Evolutionary conservation across 179 eudicot genomes (phyloP), one percentile per base, ranked within the genome.

Genomic region (Beta corolliflora): DNA sequence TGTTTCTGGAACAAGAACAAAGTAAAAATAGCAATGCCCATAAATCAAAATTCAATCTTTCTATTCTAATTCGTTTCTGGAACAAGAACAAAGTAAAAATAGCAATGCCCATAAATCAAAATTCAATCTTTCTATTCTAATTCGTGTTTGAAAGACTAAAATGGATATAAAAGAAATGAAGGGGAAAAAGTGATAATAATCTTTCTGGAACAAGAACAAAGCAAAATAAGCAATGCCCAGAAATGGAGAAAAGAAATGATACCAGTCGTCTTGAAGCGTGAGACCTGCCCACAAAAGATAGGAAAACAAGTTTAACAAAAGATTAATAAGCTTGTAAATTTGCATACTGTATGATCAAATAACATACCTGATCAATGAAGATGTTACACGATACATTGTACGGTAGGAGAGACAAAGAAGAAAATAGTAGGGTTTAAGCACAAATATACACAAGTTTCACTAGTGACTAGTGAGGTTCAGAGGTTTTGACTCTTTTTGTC

Each of bases 201-300:
- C 41, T 36, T 36, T 36, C 41, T 36, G 41, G 41, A 36, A 36
- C 41, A 36, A 36, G 0, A 36, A 36, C 41, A 36, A 36, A 36
- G 41, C 41, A 36, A 36, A 36, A 36, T 0, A 36, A 36, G 41
- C 41, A 36, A 36, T 36, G 41, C 41, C 41, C 41, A 36, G 41
- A 36, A 77, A 55, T 60, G 67, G 71, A 81, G 41, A 36, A 36
- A 36, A 36, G 1, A 36, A 1, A 81, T 7, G 1, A 76, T 84
- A 94, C 98, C 92, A 87, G 82, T 77, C 88, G 88, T 65, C 85
- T 89, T 77, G 96, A 86, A 90, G 91, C 86, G 77, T 92, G 83
- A 11, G 92, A 89, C 92, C 97, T 94, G 90, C 77, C 46, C 58
- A 78, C 52, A 81, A 75, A 73, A 63, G 50, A 45, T 44, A 18